phyloP scores from a whole-genome alignment of 192 early-diverging fungal genomes.

The Hyaloraphidium curvatum region DNA sequence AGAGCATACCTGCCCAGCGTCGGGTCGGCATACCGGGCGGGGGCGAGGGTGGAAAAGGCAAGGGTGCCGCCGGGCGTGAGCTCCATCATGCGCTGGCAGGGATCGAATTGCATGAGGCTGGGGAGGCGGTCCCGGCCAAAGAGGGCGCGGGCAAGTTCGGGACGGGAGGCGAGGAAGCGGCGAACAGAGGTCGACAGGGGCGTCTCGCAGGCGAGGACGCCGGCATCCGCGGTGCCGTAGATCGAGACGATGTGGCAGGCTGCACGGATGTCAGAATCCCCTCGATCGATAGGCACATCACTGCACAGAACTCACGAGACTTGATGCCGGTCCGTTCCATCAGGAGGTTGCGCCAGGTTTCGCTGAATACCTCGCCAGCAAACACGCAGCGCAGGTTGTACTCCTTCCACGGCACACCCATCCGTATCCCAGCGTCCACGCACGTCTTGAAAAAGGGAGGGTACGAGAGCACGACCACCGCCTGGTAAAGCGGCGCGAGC shows the following conservation, averaged over 20 bases:
- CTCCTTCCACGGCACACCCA: no score
- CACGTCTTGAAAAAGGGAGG: background rate
- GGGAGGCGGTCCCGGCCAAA: slow-evolving; percentile 15
- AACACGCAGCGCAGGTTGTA: background rate
- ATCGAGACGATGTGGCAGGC: slow-evolving; percentile 13
- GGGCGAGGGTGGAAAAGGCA: slow-evolving; percentile 12
- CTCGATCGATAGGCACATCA: background rate
- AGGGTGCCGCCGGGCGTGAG: slow-evolving; percentile 10
- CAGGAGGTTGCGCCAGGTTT: background rate
- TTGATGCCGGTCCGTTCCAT: background rate
- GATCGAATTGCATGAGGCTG: slow-evolving; percentile 21
- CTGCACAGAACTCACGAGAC: background rate
- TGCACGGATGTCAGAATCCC: background rate
- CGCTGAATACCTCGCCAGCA: slow-evolving; percentile 3
- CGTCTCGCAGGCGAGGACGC: slow-evolving; percentile 16
- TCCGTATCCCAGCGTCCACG: no score
- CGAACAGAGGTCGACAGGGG: slow-evolving; percentile 9
- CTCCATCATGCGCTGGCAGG: slow-evolving; percentile 13
- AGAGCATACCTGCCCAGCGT: background rate
- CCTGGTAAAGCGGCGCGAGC: background rate
- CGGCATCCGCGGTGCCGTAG: slow-evolving; percentile 21
- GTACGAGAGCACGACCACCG: background rate
- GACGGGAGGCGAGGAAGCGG: slow-evolving; percentile 6
- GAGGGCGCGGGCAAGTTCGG: slow-evolving; percentile 7
- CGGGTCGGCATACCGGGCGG: slow-evolving; percentile 1